Percentiles rank a stretch among this genome's conserved stretches.
Evolutionary conservation across 495 filamentous ascomycete genomes (phyloP).

Genomic region (Annulohypoxylon bovei): DNA sequence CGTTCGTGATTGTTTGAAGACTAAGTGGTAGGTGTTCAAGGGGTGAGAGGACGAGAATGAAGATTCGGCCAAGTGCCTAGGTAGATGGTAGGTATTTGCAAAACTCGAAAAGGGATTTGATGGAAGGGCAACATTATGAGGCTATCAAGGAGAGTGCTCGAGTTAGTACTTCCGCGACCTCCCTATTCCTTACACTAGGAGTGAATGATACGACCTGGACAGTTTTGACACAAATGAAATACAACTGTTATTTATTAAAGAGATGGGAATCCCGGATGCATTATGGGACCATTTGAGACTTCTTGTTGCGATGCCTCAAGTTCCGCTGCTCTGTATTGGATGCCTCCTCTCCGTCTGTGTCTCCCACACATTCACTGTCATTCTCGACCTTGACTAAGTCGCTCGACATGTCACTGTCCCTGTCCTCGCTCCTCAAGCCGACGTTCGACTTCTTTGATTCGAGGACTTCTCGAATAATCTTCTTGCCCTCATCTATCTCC

Average conservation of each 20-base stretch:
- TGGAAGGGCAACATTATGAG: background rate
- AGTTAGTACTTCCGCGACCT: too few relatives aligned
- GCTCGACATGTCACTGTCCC: conserved; percentile 47
- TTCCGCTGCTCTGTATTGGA: conserved; percentile 9
- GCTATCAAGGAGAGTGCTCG: background rate
- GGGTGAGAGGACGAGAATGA: background rate
- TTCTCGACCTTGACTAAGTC: conserved; percentile 54
- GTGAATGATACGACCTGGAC: background rate
- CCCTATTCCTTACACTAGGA: background rate
- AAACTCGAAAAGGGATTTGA: background rate
- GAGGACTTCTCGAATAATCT: conserved; percentile 64
- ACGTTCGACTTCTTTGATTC: conserved; percentile 36
- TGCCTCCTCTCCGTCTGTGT: conserved; percentile 34
- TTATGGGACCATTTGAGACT: conserved; percentile 46
- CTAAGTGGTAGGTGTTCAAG: background rate
- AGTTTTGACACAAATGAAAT: background rate
- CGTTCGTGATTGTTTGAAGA: background rate
- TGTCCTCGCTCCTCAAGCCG: conserved; percentile 41
- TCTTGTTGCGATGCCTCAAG: conserved; percentile 38
- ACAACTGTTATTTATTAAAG: background rate
- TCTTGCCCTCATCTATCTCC: conserved; percentile 73
- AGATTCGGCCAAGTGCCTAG: background rate
- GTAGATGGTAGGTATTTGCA: background rate
- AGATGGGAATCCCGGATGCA: background rate
- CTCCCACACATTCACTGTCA: conserved; percentile 38